Conservation (phyloP, 305 asterid genomes). For the Fraxinus nigra region DNA sequence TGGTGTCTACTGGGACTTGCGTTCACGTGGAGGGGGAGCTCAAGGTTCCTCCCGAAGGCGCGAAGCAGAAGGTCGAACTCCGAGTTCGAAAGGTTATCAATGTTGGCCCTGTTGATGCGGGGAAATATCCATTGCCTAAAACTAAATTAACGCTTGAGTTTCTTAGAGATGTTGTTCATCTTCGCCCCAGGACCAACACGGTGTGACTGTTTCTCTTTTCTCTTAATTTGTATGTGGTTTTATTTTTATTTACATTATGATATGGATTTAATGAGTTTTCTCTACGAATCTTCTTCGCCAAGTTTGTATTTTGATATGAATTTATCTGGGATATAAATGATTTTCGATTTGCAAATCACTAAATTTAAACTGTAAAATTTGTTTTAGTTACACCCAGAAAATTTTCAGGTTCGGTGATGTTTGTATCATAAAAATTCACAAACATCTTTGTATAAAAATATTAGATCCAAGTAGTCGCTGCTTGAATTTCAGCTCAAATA, state of each 20-base stretch:
- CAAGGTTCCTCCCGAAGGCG: slow-evolving; percentile 72
- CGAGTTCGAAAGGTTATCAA: slow-evolving; percentile 56
- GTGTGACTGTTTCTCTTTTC: slow-evolving; percentile 29
- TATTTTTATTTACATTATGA: background rate
- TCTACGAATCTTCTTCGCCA: background rate
- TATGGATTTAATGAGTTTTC: background rate
- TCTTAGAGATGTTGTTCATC: slow-evolving; percentile 77
- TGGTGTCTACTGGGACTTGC: slow-evolving; percentile 74
- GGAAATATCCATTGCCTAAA: slow-evolving; percentile 84
- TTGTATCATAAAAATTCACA: background rate
- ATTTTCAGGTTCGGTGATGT: background rate
- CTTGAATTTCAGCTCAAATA: background rate
- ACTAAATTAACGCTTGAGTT: slow-evolving; percentile 68
- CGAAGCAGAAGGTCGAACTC: slow-evolving; percentile 73
- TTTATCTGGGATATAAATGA: background rate
- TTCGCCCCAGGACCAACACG: slow-evolving; percentile 79
- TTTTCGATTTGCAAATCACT: background rate
- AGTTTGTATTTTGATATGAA: background rate
- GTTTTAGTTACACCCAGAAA: background rate
- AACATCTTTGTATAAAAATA: background rate
- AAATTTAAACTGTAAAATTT: background rate
- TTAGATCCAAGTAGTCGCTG: background rate
- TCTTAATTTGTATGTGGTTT: background rate
- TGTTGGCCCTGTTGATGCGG: slow-evolving; percentile 82
- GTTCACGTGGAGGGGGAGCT: slow-evolving; percentile 75